Evolutionary conservation across 1,284 basidiomycete species (phyloP).

Genomic region (Pseudozyma sp.): DNA sequence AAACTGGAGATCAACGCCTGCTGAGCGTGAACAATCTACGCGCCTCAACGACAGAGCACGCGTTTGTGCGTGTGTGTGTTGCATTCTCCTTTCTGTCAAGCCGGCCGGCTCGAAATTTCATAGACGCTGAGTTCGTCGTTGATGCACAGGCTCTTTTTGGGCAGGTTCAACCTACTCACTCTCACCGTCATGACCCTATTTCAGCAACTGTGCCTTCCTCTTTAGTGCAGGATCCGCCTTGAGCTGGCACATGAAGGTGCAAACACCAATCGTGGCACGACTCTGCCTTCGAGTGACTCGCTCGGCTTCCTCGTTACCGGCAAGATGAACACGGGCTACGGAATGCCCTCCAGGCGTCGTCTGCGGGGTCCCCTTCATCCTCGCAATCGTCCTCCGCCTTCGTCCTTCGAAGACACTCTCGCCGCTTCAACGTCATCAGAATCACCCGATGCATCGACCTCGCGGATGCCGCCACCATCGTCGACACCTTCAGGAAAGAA

Average conservation of each 20-base stretch:
- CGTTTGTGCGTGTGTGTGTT: background rate
- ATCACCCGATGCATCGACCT: background rate
- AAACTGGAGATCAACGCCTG: too few species aligned
- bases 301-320: background rate
- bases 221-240: too few species aligned
- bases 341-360: conserved; percentile 37
- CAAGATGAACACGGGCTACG: conserved; percentile 44
- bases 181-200: too few species aligned
- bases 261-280: background rate
- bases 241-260: too few species aligned
- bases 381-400: conserved; percentile 21
- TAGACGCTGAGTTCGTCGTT: background rate
- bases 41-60: too few species aligned
- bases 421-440: conserved; percentile 1
- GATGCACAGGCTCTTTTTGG: conserved; percentile 11
- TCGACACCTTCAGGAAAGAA: conserved; percentile 28
- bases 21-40: too few species aligned
- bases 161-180: too few species aligned
- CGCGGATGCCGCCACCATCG: conserved; percentile 22
- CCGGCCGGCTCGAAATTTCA: conserved; percentile 6
- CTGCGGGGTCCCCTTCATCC: conserved; percentile 38
- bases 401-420: conserved; percentile 11
- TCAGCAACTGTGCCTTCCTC: too few species aligned
- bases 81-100: background rate
- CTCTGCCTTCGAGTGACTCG: background rate